These are phyloP conservation scores for Blastobotrys americana DNA, from an alignment of 805 yeast species.

Conservation along the genomic window DNA sequence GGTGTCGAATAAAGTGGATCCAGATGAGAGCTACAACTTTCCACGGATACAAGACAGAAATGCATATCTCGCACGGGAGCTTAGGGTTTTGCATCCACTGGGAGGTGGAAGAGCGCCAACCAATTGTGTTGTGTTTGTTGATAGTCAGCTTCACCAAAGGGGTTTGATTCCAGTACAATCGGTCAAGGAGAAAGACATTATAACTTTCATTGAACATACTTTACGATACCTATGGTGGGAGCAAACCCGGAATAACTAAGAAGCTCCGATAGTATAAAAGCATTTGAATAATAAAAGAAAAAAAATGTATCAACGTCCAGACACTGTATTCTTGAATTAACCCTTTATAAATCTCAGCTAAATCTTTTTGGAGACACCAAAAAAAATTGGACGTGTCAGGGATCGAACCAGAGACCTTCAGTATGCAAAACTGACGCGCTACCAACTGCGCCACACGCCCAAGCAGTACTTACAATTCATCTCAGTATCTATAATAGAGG, in stretches of 20 bases:
- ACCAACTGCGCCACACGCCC: slow-evolving; percentile 6
- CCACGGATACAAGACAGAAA: slow-evolving; percentile 21
- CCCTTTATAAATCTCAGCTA: too few species aligned
- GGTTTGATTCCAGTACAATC: slow-evolving; percentile 3
- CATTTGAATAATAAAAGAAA: too few species aligned
- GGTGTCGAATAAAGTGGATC: not conserved
- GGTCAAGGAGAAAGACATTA: not conserved
- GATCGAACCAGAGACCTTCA: slow-evolving; percentile 5
- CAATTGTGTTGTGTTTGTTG: slow-evolving; percentile 27
- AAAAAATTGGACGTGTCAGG: slow-evolving; percentile 4
- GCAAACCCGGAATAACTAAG: too few species aligned
- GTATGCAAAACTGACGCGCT: slow-evolving; percentile 4
- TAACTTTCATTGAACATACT: slow-evolving; percentile 9
- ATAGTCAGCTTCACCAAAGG: slow-evolving; percentile 13
- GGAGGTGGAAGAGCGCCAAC: slow-evolving; percentile 27
- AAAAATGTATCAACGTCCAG: too few species aligned
- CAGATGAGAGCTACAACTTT: slow-evolving; percentile 4
- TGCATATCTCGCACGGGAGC: slow-evolving; percentile 24
- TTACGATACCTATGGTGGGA: slow-evolving; percentile 9
- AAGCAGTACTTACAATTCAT: too few species aligned
- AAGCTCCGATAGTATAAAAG: too few species aligned
- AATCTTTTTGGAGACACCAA: too few species aligned
- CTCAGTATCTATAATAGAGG: too few species aligned
- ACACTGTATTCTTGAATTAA: too few species aligned
- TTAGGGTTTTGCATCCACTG: slow-evolving; percentile 28